A percentile compares a stretch with the other conserved stretches of the same genome.
Evolutionary conservation across 2,329 filamentous ascomycete species (phyloP).

Genomic region (Aspergillus pseudoterreus): DNA sequence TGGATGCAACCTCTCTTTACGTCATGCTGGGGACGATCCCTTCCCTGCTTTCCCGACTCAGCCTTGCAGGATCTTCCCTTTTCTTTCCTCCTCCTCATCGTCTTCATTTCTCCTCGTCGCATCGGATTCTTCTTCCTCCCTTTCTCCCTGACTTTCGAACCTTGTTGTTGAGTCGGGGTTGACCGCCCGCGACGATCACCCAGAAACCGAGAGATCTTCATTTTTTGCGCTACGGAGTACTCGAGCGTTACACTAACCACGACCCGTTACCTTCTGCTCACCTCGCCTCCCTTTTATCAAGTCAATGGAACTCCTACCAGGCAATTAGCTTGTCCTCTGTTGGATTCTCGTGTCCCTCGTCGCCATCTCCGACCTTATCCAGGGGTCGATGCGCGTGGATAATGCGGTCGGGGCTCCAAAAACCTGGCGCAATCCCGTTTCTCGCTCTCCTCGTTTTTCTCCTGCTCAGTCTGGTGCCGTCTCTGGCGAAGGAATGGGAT

Average conservation of each 20-base stretch:
- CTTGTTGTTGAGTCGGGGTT: neutral
- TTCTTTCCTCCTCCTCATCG: neutral
- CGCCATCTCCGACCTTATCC: neutral
- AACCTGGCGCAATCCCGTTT: constrained; percentile 32
- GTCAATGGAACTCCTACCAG: neutral
- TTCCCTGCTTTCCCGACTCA: neutral
- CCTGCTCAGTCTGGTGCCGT: constrained; percentile 31
- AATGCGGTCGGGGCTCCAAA: constrained; percentile 33
- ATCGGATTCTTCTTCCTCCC: neutral
- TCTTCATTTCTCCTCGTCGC: neutral
- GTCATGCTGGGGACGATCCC: neutral
- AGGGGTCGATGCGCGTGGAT: constrained; percentile 19
- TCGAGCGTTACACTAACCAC: neutral
- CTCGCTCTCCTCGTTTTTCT: constrained; percentile 31
- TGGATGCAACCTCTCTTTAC: neutral
- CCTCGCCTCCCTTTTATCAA: neutral
- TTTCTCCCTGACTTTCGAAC: neutral
- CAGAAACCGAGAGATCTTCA: neutral
- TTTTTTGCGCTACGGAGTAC: neutral
- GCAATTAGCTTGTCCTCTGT: neutral
- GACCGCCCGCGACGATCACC: neutral
- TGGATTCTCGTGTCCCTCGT: neutral
- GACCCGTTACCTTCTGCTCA: neutral
- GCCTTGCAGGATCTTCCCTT: neutral
- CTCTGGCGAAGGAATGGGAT: constrained; percentile 27